Percentiles rank a stretch among this genome's conserved stretches.
These are phyloP conservation scores for Cordyceps fumosorosea DNA, from an alignment of 2,329 filamentous ascomycete genomes.

Conservation along the genomic window DNA sequence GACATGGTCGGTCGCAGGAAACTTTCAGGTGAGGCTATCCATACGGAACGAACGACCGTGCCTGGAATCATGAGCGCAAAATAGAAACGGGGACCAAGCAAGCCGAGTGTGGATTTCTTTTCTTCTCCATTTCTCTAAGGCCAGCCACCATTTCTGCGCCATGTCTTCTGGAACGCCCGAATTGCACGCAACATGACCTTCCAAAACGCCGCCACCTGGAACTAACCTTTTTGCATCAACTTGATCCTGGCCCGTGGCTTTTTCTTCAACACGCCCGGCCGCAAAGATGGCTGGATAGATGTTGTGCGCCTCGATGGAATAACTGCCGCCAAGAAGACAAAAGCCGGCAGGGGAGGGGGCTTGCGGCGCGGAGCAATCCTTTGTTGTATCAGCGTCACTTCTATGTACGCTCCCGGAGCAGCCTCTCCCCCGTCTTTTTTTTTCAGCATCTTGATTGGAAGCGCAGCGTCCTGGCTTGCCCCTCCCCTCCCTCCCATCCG, in stretches of 20 bases:
- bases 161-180: conserved; percentile 3
- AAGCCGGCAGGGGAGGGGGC: background rate
- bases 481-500: background rate
- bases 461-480: background rate
- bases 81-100: background rate
- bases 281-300: background rate
- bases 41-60: background rate
- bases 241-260: background rate
- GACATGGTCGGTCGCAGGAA: background rate
- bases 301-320: background rate
- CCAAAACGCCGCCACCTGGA: background rate
- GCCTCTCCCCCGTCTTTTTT: background rate
- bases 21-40: background rate
- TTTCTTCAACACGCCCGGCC: background rate
- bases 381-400: background rate
- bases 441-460: background rate
- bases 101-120: background rate
- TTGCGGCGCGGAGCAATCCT: background rate
- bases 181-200: background rate
- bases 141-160: background rate
- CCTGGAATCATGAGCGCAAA: background rate
- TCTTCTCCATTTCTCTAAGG: background rate
- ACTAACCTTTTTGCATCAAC: background rate
- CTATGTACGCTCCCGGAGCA: background rate
- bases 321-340: background rate